Percentiles rank a stretch among this genome's conserved stretches.
Evolutionary conservation across 2,329 filamentous ascomycete species (phyloP).

Genomic region (Hypoxylon sp.): DNA sequence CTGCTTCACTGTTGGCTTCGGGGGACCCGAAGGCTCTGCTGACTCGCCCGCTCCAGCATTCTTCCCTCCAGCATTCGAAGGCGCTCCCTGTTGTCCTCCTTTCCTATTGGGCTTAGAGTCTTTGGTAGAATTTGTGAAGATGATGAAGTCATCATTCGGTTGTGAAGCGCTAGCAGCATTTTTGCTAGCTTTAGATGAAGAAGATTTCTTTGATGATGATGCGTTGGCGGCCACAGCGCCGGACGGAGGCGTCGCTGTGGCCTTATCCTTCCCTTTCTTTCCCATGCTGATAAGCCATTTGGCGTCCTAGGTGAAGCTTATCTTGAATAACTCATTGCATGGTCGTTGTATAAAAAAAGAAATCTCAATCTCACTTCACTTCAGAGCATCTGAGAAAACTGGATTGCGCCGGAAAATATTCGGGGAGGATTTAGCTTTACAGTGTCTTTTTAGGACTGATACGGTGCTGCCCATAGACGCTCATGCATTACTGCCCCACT

Average conservation of each 20-base stretch:
- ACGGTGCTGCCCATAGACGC: background rate
- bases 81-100: constrained; percentile 49
- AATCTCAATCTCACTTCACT: background rate
- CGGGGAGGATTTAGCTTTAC: constrained; percentile 4
- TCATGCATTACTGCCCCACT: background rate
- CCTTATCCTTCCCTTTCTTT: constrained; percentile 69
- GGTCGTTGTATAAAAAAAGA: constrained; percentile 15
- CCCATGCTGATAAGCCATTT: constrained; percentile 59
- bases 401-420: constrained; percentile 28
- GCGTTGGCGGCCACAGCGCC: constrained; percentile 43
- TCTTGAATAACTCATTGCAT: constrained; percentile 20
- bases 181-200: constrained; percentile 54
- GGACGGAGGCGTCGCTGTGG: constrained; percentile 56
- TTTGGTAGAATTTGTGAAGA: constrained; percentile 72
- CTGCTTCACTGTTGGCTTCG: constrained; percentile 78
- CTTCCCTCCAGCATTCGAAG: constrained; percentile 44
- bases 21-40: constrained; percentile 60
- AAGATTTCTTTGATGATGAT: constrained; percentile 52
- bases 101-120: constrained; percentile 63
- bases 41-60: constrained; percentile 51
- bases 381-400: constrained; percentile 14
- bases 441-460: background rate
- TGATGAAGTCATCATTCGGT: constrained; percentile 67
- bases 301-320: constrained; percentile 4
- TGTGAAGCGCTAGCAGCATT: constrained; percentile 31